Evolutionary conservation across 345 rosid genomes (phyloP), one percentile per base, ranked within the genome.

Genomic region (Cochlearia excelsa): DNA sequence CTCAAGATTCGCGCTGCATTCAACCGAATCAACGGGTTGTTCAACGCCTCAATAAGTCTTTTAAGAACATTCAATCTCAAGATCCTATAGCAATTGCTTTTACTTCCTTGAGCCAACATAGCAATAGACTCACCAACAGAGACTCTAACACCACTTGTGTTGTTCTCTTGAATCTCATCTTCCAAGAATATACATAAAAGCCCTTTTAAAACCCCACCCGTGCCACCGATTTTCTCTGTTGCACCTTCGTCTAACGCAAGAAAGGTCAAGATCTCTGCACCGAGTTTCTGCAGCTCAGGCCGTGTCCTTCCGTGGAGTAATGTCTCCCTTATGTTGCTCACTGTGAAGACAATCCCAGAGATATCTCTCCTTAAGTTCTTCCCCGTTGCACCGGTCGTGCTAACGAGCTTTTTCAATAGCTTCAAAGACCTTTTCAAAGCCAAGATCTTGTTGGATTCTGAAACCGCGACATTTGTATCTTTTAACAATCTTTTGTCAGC

Each of bases 91-190:
- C 97, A 88, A 29, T 92, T 92, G 9, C 59, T 69, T 67, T 30
- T 71, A 74, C 98, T 88, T 71, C 84, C 98, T 54, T 83, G 76
- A 46, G 84, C 86, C 63, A 92, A 56, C 96, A 92, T 82, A 28
- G 98, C 91, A 49, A 92, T 70, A 26, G 98, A 87, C 61, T 84
- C 94, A 48, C 98, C 98, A 30, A 89, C 86, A 1, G 89, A 93
- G 50, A 53, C 71, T 59, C 89, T 75, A 16, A 77, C 91, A 33
- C 57, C 70, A 51, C 68, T 58, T 8, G 51, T 75, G 46, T 66
- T 78, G 54, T 47, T 33, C 39, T 68, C 81, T 1, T 68, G 63
- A n/a, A 62, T 53, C 28, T 65, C 74, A 16, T 78, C 76, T 4
- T 73, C 73, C 74, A 86, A 82, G 75, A 92, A 88, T 61, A 92